Evolutionary conservation across 2,329 filamentous ascomycete species (phyloP), one percentile per base, ranked within the genome.

Genomic region (Magnaporthales sp.): DNA sequence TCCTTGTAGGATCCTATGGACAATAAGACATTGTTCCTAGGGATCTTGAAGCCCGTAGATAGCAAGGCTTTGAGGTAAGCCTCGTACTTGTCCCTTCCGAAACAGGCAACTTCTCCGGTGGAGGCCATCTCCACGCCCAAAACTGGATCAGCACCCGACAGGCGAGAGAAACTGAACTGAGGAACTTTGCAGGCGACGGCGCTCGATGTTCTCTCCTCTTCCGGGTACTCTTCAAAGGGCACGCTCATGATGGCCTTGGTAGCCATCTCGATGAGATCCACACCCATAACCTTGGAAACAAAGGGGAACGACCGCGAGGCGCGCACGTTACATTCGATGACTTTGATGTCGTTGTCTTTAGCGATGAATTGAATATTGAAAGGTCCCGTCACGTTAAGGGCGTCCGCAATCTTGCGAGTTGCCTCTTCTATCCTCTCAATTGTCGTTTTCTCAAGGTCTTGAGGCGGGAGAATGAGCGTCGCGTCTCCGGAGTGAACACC

Each of bases 341-440:
- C 95, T 84, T 98, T 98, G 83, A 99, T 98, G 71, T 98, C 94
- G 77, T 98, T 98, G 77, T 98, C 93, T 82, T 98, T 98, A 73
- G 95, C 95, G 74, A 99, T 98, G 80, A 99, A 96, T 77, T 99
- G 95, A 94, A 99, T 98, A 86, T 99, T 99, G 88, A 98, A 99
- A 68, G 95, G 95, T 64, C 95, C 95, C 56, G 95, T 98, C 67
- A 99, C 90, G 76, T 98, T 97, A 68, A 98, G 85, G 19, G 95
- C 94, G 69, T 91, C 89, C 71, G 91, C 95, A 72, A 99, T 98
- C 85, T 98, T 98, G 71, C 90, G 86, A 15, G 95, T 98, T 3
- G 95, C 95, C 77, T 97, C 93, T 77, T 94, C 93, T 67, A 99
- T 98, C 71, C 94, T 88, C 68, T 88, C 81, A 65, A 98, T 93